phyloP scores from a whole-genome alignment of 2,329 filamentous ascomycete species.

The Colletotrichum orchidophilum region DNA sequence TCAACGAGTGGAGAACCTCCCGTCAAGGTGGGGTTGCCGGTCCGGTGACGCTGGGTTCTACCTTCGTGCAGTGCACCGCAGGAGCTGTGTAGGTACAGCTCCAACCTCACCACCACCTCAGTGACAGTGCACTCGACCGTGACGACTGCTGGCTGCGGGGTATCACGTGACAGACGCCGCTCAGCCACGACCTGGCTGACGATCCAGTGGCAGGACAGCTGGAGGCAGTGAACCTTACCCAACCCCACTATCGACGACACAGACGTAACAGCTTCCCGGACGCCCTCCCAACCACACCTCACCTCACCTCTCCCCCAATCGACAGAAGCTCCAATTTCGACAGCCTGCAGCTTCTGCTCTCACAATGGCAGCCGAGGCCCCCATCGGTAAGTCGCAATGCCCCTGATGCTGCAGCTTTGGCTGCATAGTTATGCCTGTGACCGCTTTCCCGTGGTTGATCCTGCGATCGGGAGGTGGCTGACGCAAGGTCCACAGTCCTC shows the following conservation, averaged over 20 bases:
- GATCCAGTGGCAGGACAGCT: constrained; percentile 25
- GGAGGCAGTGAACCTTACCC: constrained; percentile 27
- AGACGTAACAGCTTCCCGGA: constrained; percentile 34
- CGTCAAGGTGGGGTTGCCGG: neutral
- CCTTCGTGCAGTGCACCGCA: neutral
- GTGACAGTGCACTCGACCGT: neutral
- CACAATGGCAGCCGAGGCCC: constrained; percentile 64
- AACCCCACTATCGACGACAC: constrained; percentile 35
- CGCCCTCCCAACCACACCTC: constrained; percentile 24
- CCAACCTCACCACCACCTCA: neutral
- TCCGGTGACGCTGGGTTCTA: neutral
- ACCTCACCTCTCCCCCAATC: constrained; percentile 36
- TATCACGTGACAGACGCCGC: constrained; percentile 47
- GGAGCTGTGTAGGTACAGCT: no score
- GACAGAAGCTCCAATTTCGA: constrained; percentile 37
- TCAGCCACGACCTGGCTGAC: constrained; percentile 32
- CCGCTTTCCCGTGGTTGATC: neutral
- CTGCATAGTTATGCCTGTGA: neutral
- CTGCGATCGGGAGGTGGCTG: constrained; percentile 28
- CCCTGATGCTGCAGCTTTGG: neutral
- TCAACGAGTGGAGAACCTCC: neutral
- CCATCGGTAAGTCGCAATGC: constrained; percentile 58
- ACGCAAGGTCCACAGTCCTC: constrained; percentile 73
- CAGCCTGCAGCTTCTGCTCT: constrained; percentile 29
- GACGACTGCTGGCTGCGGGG: constrained; percentile 39